A percentile compares a stretch with the other conserved stretches of the same genome.
These are phyloP conservation scores for Chalaropsis ovoidea DNA, from an alignment of 2,329 filamentous ascomycete species.

Conservation along the genomic window DNA sequence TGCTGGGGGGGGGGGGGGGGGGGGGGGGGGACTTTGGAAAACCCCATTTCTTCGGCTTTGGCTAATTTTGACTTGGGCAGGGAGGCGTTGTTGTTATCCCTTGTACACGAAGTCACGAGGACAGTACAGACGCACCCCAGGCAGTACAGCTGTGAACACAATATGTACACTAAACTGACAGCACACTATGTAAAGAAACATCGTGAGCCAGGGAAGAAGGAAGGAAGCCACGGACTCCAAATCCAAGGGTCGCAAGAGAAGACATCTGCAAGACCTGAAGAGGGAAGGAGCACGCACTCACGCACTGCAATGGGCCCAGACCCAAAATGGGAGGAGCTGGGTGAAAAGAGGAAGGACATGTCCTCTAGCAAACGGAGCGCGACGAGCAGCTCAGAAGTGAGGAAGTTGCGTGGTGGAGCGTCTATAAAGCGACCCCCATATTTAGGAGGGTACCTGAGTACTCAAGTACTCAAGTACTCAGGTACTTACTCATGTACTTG, in stretches of 20 bases:
- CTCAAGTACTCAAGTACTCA: too few species aligned
- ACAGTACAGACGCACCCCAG: neutral
- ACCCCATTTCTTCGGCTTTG: neutral
- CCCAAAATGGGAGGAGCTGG: neutral
- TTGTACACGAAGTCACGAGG: slow-evolving; percentile 2
- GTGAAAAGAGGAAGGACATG: neutral
- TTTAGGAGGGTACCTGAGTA: too few species aligned
- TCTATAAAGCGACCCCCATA: neutral
- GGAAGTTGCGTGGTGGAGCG: too few species aligned
- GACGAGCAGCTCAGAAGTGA: too few species aligned
- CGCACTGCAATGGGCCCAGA: neutral
- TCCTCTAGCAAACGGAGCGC: too few species aligned
- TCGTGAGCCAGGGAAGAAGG: neutral
- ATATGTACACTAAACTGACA: neutral
- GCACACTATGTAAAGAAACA: neutral
- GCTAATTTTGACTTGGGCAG: neutral
- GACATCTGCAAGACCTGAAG: neutral
- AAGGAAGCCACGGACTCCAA: neutral
- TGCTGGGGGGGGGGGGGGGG: too few species aligned
- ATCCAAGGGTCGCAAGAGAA: neutral
- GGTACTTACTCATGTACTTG: too few species aligned
- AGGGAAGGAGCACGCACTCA: neutral
- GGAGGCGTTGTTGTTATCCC: neutral
- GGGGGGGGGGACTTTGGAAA: too few species aligned
- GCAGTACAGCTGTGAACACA: neutral